Evolutionary conservation across 1,284 basidiomycete genomes (phyloP), one percentile per base, ranked within the genome.

Genomic region (Ustanciosporium gigantosporum): DNA sequence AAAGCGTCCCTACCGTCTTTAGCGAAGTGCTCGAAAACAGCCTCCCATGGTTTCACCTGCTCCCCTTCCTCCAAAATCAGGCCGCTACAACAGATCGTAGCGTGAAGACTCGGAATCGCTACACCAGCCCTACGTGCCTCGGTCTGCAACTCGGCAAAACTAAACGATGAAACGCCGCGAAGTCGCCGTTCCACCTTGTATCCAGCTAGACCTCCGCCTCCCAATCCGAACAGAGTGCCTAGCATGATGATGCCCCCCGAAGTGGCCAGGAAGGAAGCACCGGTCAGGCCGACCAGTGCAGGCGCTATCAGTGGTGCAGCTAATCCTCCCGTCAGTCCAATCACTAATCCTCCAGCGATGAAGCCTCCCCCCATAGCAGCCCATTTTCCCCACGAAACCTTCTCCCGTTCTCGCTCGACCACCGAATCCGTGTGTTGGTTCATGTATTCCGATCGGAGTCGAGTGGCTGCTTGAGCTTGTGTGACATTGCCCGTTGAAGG

Each of bases 121-220:
- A 71, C 35, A 5, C 61, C 62, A 2, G 68, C 72, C 41, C 53
- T 53, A 9, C 49, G 47, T 5, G 66, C 62, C 31, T 50, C 52
- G 8, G 48, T 68, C 3, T 41, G 38, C 7, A 74, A 31, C 37
- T 70, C 66, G 22, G 45, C 49, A 38, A 73, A 73, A 2, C 48
- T 45, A 24, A 74, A 61, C 4, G 51, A 57, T 5, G 65, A 53
- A 0, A 70, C 49, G 17, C 72, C 72, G 3, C 58, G 40, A 11
- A 74, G 34, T n/a, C 72, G 58, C 14, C 65, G 61, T 19, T 60
- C 46, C 15, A 73, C 68, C 17, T 61, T 49, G 25, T 73, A 74
- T 14, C 70, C 70, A 1, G 72, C 72, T n/a, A 74, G 52, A 4
- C 72, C 72, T 15, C 70, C 72, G 4, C 72, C 72, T 5, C 66